phyloP scores from a whole-genome alignment of 495 filamentous ascomycete genomes.

The Elaphomyces granulatus region DNA sequence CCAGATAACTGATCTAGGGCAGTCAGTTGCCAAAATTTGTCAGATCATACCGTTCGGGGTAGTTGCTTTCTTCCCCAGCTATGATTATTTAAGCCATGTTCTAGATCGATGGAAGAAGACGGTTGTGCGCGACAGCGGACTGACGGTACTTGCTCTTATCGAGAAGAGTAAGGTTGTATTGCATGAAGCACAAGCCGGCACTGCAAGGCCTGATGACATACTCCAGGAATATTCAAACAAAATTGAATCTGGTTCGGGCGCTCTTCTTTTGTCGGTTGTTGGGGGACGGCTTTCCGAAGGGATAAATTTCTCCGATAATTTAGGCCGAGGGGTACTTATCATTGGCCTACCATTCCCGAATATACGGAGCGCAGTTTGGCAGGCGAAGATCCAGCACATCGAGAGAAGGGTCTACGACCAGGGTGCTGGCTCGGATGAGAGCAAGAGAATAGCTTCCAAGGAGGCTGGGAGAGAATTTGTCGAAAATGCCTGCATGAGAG shows the following conservation, averaged over 20 bases:
- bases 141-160: constrained; percentile 25
- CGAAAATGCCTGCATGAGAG: constrained; percentile 90
- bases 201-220: constrained; percentile 42
- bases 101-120: constrained; percentile 48
- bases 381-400: constrained; percentile 76
- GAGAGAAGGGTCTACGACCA: constrained; percentile 47
- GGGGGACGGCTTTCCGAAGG: constrained; percentile 92
- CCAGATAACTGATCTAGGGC: constrained; percentile 63
- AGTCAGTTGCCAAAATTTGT: constrained; percentile 55
- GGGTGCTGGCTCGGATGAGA: constrained; percentile 22
- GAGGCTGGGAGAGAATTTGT: constrained; percentile 70
- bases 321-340: constrained; percentile 79
- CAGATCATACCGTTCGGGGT: constrained; percentile 72
- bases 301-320: constrained; percentile 90
- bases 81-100: constrained; percentile 71
- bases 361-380: constrained; percentile 78
- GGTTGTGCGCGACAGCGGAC: constrained; percentile 14
- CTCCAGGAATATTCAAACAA: constrained; percentile 56
- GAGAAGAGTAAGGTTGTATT: constrained; percentile 50
- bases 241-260: constrained; percentile 53
- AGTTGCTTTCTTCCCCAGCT: constrained; percentile 94
- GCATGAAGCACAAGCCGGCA: constrained; percentile 40
- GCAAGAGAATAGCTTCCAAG: constrained; percentile 32
- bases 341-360: constrained; percentile 92
- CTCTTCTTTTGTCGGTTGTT: constrained; percentile 81